Base-by-base conservation (phyloP, 768 basidiomycete species). In the Naganishia antarctica region DNA sequence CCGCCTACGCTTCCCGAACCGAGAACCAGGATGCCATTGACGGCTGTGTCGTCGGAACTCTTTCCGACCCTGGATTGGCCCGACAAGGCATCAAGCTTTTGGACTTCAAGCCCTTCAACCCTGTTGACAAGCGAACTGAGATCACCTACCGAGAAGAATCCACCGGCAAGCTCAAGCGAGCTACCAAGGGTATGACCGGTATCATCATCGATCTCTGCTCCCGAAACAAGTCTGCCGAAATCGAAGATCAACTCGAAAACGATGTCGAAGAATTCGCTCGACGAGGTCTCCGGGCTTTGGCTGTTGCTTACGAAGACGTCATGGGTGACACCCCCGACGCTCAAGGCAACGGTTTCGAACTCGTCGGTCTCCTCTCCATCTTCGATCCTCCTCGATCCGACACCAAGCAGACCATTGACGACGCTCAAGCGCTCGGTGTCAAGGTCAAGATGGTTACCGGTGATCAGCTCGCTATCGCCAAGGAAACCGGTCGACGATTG, bases 361-460 rank as follows among this genome's bases (percentile, higher is more conserved):
- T 98, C 70, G 89, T 96, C 70, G 94, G 94, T 81, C 87, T 98
- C 28, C 86, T 98, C 62, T 86, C 93, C 72, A 98, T 98, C 82
- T 97, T 90, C 80, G 93, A 97, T 76, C 93, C 93, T 66, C 94
- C 94, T 68, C 91, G 94, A 80, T 88, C 89, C 0, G 94, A 98
- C 76, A 98, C 94, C 79, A 96, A 98, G 82, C 90, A 96, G 81
- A 98, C 94, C 21, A 97, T 98, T 75, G 93, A 97, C 74, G 92
- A 98, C 78, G 93, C 94, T 60, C 82, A 91, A 64, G 87, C 87
- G 63, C 90, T 97, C 76, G 94, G 94, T 79, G 92, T 98, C 72
- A 88, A 87, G 78, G 93, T 98, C 78, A 98, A 98, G 87, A 98
- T 98, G 94, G 94, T 97, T 66, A 98, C 94, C n/a, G 94, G 94